Evolutionary conservation across 805 yeast species (phyloP).

Genomic region (Candida nitratophila): DNA sequence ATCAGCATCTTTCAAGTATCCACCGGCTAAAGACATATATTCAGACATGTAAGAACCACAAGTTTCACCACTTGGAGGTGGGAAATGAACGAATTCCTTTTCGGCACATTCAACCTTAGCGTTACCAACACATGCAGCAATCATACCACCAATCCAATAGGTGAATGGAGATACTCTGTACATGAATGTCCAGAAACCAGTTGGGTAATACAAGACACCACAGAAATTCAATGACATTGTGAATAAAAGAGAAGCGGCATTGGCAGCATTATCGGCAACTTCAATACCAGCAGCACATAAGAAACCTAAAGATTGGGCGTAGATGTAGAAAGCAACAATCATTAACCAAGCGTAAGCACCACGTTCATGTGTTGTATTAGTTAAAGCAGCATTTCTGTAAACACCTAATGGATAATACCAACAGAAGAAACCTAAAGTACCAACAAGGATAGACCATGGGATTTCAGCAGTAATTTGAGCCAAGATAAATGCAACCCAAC

Average conservation of each 20-base stretch:
- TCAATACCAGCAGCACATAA: constrained; percentile 49
- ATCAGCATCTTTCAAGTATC: constrained; percentile 33
- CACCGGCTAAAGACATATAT: constrained; percentile 34
- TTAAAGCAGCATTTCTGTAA: constrained; percentile 46
- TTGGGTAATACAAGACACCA: constrained; percentile 63
- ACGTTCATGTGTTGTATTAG: constrained; percentile 36
- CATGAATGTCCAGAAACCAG: constrained; percentile 76
- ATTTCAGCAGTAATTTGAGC: constrained; percentile 57
- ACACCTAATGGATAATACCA: constrained; percentile 69
- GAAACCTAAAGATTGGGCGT: constrained; percentile 49
- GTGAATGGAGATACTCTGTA: constrained; percentile 68
- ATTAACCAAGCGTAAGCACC: constrained; percentile 40
- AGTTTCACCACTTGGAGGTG: constrained; percentile 48
- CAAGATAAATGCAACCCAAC: constrained; percentile 55
- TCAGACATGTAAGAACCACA: constrained; percentile 48
- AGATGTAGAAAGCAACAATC: constrained; percentile 40
- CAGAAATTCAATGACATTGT: constrained; percentile 64
- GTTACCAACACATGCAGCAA: constrained; percentile 50
- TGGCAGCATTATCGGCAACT: constrained; percentile 53
- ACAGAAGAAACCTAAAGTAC: constrained; percentile 50
- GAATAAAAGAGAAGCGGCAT: constrained; percentile 47
- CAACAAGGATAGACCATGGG: constrained; percentile 52
- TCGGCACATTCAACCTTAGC: constrained; percentile 38
- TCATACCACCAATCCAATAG: constrained; percentile 50
- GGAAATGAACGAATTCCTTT: constrained; percentile 39